Conservation (phyloP, 805 yeast genomes). For the Candida saitoana region DNA sequence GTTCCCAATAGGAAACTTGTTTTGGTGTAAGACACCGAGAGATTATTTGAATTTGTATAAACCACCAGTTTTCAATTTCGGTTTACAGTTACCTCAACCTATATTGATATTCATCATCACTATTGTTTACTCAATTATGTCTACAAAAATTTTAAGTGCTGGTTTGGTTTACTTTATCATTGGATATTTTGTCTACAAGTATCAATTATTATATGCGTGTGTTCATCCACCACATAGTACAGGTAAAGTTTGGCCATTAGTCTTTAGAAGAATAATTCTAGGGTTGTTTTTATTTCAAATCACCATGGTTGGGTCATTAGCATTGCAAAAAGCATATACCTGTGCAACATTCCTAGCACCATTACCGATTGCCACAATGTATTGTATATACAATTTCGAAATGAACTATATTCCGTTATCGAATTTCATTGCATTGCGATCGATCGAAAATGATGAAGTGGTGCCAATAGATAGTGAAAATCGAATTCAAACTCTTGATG, state of each 20-base stretch:
- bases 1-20: slow-evolving; percentile 51
- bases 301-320: slow-evolving; percentile 63
- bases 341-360: slow-evolving; percentile 73
- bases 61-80: slow-evolving; percentile 59
- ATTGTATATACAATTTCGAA: slow-evolving; percentile 75
- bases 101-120: slow-evolving; percentile 55
- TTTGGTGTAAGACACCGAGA: slow-evolving; percentile 78
- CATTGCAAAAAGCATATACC: slow-evolving; percentile 69
- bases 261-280: slow-evolving; percentile 50
- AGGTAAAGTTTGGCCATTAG: slow-evolving; percentile 65
- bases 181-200: slow-evolving; percentile 59
- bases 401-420: slow-evolving; percentile 76
- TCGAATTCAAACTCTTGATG: slow-evolving; percentile 60
- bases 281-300: slow-evolving; percentile 55
- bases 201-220: slow-evolving; percentile 56
- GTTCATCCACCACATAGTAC: slow-evolving; percentile 65
- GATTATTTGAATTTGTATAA: slow-evolving; percentile 70
- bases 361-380: slow-evolving; percentile 64
- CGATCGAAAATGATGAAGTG: slow-evolving; percentile 52
- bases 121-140: slow-evolving; percentile 56
- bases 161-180: slow-evolving; percentile 54
- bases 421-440: slow-evolving; percentile 80
- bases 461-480: slow-evolving; percentile 22
- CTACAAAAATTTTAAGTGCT: slow-evolving; percentile 56
- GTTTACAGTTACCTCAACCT: slow-evolving; percentile 60